phyloP scores from a whole-genome alignment of 345 rosid species.

The Aquilaria sinensis region DNA sequence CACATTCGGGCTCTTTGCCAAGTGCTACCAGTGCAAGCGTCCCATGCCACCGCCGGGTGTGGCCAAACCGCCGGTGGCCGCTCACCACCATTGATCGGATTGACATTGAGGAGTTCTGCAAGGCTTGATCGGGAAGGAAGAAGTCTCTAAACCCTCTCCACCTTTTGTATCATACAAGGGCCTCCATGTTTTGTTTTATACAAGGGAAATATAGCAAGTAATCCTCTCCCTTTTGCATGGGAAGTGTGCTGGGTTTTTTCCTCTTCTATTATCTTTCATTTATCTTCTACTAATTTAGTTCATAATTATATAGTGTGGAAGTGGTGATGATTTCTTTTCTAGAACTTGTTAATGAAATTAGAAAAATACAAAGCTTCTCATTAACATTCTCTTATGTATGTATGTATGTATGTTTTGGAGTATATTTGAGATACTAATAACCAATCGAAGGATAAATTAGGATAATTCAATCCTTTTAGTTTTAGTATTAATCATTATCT shows the following conservation, averaged over 20 bases:
- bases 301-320: constrained; percentile 32
- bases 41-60: constrained; percentile 31
- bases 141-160: no score
- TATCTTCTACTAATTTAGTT: constrained; percentile 30
- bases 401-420: no score
- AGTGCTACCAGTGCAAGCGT: constrained; percentile 96
- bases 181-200: constrained; percentile 49
- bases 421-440: no score
- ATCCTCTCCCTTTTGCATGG: constrained; percentile 28
- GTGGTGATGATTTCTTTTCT: constrained; percentile 42
- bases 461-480: no score
- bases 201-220: constrained; percentile 32
- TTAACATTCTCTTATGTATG: no score
- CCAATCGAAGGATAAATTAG: no score
- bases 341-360: neutral
- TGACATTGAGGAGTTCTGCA: neutral
- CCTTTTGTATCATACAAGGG: neutral
- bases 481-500: no score
- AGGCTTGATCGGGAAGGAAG: neutral
- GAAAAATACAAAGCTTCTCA: no score
- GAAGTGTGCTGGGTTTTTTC: constrained; percentile 47
- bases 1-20: constrained; percentile 89
- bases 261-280: constrained; percentile 1
- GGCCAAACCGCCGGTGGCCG: constrained; percentile 15
- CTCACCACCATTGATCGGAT: constrained; percentile 31